Evolutionary conservation across 129 eudicot genomes (phyloP), one percentile per base, ranked within the genome.

Genomic region (Centrapalus pauciflorus): DNA sequence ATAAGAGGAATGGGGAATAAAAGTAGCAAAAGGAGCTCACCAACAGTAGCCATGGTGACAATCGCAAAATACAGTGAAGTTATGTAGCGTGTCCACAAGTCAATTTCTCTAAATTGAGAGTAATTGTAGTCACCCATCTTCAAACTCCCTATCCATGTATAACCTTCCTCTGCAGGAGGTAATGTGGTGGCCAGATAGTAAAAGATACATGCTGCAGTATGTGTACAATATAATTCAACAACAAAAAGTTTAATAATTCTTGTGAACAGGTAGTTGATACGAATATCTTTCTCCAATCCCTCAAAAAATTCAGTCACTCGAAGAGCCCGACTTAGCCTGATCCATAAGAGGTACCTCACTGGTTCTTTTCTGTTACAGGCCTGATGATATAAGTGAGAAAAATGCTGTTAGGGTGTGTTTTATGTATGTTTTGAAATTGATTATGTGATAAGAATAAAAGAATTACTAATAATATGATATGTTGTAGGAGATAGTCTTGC

Each of bases 81-180:
- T 7, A 55, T 60, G 35, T 87, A 87, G 7, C 88, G 63, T 21
- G 27, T 81, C 90, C 87, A 84, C 4, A 87, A 12, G 70, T 87
- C 85, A 61, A 87, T 73, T 12, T 87, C 88, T 78, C 90, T 76
- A 57, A 87, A 87, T 48, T 74, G 67, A 16, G 84, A 41, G 61
- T 83, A 86, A 56, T 81, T 76, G 8, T 81, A 79, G 25, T 87
- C 95, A 7, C 95, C 95, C 28, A 87, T 41, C 50, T 70, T 67
- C 58, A 87, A 79, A 68, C 84, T 84, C 33, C 95, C 95, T 37
- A 87, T 87, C 90, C 95, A 87, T 12, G 95, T 87, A 63, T 87
- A 84, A 8, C 80, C 84, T 80, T 87, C 90, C 66, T 76, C 34
- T 32, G 78, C 77, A 25, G 61, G 67, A 24, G 95, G 88, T 7